phyloP scores from a whole-genome alignment of 225 moss, liverwort and hornwort species.

The Marchantia paleacea region DNA sequence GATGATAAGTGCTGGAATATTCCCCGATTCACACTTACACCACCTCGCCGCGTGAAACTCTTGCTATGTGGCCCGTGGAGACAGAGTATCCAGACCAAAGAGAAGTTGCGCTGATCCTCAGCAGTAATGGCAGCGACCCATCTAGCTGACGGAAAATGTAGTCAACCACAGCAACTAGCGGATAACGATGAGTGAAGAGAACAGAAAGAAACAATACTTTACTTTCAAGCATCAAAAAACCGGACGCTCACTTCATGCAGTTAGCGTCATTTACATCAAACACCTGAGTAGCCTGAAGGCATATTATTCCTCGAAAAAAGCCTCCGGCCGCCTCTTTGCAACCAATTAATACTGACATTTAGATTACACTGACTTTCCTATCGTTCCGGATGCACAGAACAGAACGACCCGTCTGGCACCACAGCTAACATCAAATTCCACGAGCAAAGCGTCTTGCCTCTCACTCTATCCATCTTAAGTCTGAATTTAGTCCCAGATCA shows the following conservation, averaged over 20 bases:
- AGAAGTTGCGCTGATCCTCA: background rate
- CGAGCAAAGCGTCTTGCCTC: slow-evolving; percentile 28
- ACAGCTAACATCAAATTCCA: slow-evolving; percentile 23
- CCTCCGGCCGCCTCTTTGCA: slow-evolving; percentile 23
- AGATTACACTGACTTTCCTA: slow-evolving; percentile 39
- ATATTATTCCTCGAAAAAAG: slow-evolving; percentile 28
- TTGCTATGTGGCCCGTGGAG: background rate
- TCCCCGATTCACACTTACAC: background rate
- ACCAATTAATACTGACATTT: slow-evolving; percentile 39
- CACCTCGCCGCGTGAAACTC: background rate
- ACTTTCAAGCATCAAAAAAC: slow-evolving; percentile 39
- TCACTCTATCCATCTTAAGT: slow-evolving; percentile 21
- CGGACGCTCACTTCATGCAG: slow-evolving; percentile 31
- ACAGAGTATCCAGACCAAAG: background rate
- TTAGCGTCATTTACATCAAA: slow-evolving; percentile 42
- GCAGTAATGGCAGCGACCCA: background rate
- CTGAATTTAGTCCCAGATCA: slow-evolving; percentile 19
- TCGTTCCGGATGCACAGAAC: slow-evolving; percentile 19
- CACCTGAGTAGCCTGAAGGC: slow-evolving; percentile 20
- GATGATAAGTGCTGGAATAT: background rate
- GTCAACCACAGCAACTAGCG: background rate
- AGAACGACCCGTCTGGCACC: slow-evolving; percentile 8
- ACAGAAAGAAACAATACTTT: slow-evolving; percentile 39
- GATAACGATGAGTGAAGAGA: background rate
- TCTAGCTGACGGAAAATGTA: background rate